Evolutionary conservation across 2,329 filamentous ascomycete species (phyloP), one percentile per base, ranked within the genome.

Genomic region (Colletotrichum graminicola): DNA sequence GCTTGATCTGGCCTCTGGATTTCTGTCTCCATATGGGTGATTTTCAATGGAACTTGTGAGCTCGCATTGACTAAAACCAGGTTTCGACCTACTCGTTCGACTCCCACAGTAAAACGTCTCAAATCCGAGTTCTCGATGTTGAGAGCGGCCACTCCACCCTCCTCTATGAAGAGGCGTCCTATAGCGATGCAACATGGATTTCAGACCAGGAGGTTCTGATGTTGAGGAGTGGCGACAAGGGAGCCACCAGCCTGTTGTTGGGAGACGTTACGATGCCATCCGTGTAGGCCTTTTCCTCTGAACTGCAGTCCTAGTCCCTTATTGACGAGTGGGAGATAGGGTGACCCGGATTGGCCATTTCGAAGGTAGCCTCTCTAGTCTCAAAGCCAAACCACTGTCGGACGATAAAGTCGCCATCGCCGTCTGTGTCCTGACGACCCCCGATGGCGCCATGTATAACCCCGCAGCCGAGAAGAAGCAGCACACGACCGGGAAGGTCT

Each of bases 31-130:
- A 18, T 11, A 4, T 41, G 3, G 2, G 49, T 16, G 10, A 12
- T 23, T 5, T 52, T 65, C 39, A 43, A 54, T 45, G 23, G 34
- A 41, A 54, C 29, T 16, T 32, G 34, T 41, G 52, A 39, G 36
- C 61, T 26, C 18, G 21, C 5, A 26, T 51, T 72, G 61, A 74
- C 63, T 8, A 7, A 21, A 12, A 36, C 64, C 79, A 91, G 80
- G 84, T 90, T 21, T 93, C 92, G 0, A 90, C 91, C 1, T 97
- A 97, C 80, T 95, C 90, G 6, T 97, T 97, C 80, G 86, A 92
- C 49, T 86, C 89, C 0, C 94, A 97, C 78, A 85, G 86, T 57
- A 92, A 91, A 78, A 88, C 86, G 6, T 86, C 84, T 71, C 91
- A 94, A 82, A 91, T 92, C 75, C 89, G 91, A 23, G 80, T 95